These are phyloP conservation scores for Colletotrichum sp. DNA, from an alignment of 2,329 filamentous ascomycete genomes.

Conservation along the genomic window DNA sequence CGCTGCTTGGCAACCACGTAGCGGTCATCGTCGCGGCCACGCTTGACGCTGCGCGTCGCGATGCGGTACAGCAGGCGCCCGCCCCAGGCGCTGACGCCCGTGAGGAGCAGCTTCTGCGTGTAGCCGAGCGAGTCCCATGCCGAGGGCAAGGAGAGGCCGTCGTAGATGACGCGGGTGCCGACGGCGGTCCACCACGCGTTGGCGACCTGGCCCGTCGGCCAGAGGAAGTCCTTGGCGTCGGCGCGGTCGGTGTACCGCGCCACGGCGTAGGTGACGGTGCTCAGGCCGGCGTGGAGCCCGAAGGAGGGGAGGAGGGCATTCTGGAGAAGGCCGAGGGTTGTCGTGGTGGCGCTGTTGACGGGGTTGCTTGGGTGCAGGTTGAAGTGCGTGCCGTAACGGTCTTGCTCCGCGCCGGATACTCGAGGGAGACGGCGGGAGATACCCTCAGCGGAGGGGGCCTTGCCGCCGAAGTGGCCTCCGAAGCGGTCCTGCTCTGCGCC, in stretches of 20 bases:
- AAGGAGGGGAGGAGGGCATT: conserved; percentile 60
- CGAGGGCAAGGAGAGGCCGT: conserved; percentile 47
- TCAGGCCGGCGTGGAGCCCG: conserved; percentile 55
- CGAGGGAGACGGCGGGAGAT: conserved; percentile 6
- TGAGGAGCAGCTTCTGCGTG: conserved; percentile 59
- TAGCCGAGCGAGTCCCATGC: conserved; percentile 55
- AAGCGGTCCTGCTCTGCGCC: conserved; percentile 20
- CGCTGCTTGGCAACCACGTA: conserved; percentile 55
- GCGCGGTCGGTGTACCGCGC: conserved; percentile 57
- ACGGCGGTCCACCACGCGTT: conserved; percentile 68
- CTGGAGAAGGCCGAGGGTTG: conserved; percentile 53
- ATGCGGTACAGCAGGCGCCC: conserved; percentile 60
- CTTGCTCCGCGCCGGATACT: conserved; percentile 18
- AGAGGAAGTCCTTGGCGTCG: conserved; percentile 66
- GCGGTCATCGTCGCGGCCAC: conserved; percentile 60
- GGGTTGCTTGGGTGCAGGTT: conserved; percentile 13
- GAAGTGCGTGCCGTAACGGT: conserved; percentile 28
- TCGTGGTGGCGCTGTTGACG: conserved; percentile 19
- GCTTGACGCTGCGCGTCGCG: conserved; percentile 48
- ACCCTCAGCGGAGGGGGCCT: neutral
- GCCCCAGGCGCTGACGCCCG: conserved; percentile 63
- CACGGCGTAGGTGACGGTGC: conserved; percentile 54
- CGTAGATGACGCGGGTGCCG: conserved; percentile 51
- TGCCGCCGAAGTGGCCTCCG: conserved; percentile 11
- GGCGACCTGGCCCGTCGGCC: conserved; percentile 57